Evolutionary conservation across 441 rosid genomes (phyloP), one percentile per base, ranked within the genome.

Genomic region (Geranium incanum): DNA sequence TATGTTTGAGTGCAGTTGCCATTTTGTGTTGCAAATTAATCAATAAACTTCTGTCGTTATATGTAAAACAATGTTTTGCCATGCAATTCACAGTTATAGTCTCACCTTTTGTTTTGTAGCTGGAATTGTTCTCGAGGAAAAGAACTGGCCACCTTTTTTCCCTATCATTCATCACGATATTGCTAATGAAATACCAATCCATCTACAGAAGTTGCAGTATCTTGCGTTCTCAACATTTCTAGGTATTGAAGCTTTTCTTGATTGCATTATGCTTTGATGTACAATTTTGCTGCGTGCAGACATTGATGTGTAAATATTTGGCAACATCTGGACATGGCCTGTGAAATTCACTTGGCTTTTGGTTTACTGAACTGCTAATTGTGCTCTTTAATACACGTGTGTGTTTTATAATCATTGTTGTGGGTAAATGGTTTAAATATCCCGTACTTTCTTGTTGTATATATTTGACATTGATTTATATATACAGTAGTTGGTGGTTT

Each of bases 141-240:
- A 93, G 84, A 95, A 95, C 63, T 95, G 97, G 95, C 99, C 99
- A 0, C 94, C 95, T 12, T 86, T 82, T 86, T 91, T 89, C 64
- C 99, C 98, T 5, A 9, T 95, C 60, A 95, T 93, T 76, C 99
- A 95, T 75, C 96, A 95, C 75, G 98, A 93, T 80, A 93, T 95
- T 74, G 78, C 88, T 73, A 91, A 85, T 73, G 99, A 95, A 82
- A 93, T 93, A 82, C 99, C 99, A 37, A 75, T 93, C 73, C 99
- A 95, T 79, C 84, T 95, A 57, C 99, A 91, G 81, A 89, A 78
- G 83, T 72, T 88, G 75, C 96, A 87, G 73, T 95, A 95, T 38
- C 93, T 93, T 72, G 97, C 99, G 64, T 95, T 95, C 83, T 89
- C 96, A 67, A 92, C 99, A 71, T 84, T 81, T 75, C 76, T 95